Evolutionary conservation across 805 yeast species (phyloP), one percentile per base, ranked within the genome.

Genomic region (Schwanniomyces yamadae): DNA sequence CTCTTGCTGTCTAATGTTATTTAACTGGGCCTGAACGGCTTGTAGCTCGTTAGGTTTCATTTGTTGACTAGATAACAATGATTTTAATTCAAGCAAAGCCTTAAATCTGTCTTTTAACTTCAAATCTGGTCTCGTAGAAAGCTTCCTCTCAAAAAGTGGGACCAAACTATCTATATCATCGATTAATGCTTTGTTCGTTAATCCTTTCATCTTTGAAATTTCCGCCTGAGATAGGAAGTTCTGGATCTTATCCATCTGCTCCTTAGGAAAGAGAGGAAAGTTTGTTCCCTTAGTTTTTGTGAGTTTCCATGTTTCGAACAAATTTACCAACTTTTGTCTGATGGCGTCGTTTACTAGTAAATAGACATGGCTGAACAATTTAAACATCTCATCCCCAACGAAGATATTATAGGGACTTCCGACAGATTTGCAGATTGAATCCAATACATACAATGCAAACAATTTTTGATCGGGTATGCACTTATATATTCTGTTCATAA

Each of bases 371-470:
- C 84, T 80, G 60, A 84, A 91, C 3, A 85, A 66, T 46, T 73
- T 76, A 62, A 75, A 83, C 31, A 89, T 63, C 44, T 81, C 80
- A 45, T 78, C 71, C 34, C 90, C 82, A 55, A 93, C 79, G 34
- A 85, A 58, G 5, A 80, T 70, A n/a, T 88, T 85, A 57, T 91
- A 93, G 1, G 98, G 97, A 42, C 81, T 75, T 6, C 97, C 96
- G 21, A 87, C 82, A 51, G 82, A 86, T 59, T 93, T 93, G 63
- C 91, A 84, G 31, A 93, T 84, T 12, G 97, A 89, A 59, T 93
- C 98, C 37, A 93, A 62, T 30, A 91, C 71, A 55, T 91, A 93
- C 41, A 93, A 71, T 4, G 93, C 80, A 49, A 77, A 93, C 31
- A 93, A 71, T 60, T 93, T 93, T 46, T 86, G 90, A 9, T 77